Conservation (phyloP, 2,329 filamentous ascomycete genomes). For the Reticulascus tulasneorum region DNA sequence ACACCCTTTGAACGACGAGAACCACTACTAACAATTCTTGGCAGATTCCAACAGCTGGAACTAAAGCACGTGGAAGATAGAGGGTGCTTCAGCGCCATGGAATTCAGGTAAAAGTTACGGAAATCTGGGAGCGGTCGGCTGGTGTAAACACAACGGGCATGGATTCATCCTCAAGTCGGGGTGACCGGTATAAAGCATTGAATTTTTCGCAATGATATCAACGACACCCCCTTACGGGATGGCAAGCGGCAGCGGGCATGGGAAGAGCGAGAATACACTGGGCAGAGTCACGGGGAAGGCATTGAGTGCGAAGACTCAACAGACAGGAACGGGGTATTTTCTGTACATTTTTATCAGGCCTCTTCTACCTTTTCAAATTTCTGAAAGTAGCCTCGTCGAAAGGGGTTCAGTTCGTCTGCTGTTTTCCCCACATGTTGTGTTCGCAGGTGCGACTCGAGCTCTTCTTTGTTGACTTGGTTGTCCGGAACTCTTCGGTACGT, state of each 20-base stretch:
- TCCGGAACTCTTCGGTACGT: slow-evolving; percentile 75
- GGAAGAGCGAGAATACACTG: too few species aligned
- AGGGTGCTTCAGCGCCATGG: slow-evolving; percentile 80
- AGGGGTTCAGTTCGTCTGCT: slow-evolving; percentile 58
- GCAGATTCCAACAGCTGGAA: slow-evolving; percentile 86
- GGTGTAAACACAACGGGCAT: too few species aligned
- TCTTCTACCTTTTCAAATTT: slow-evolving; percentile 43
- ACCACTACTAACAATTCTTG: slow-evolving; percentile 7
- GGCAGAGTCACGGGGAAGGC: slow-evolving; percentile 10
- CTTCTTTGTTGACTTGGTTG: slow-evolving; percentile 43
- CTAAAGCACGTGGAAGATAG: slow-evolving; percentile 81
- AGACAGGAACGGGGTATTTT: slow-evolving; percentile 5
- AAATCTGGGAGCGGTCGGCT: too few species aligned
- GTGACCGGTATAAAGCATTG: too few species aligned
- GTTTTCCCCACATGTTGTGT: slow-evolving; percentile 38
- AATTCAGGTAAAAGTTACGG: slow-evolving; percentile 56
- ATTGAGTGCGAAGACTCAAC: too few species aligned
- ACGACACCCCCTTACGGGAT: too few species aligned
- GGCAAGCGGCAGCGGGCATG: too few species aligned
- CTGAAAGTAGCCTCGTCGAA: slow-evolving; percentile 55
- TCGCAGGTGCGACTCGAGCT: slow-evolving; percentile 29
- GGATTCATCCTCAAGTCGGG: too few species aligned
- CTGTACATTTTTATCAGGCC: slow-evolving; percentile 9
- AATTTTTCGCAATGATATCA: too few species aligned
- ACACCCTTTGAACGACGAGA: neutral